These are phyloP conservation scores for Gryganskiella cystojenkinii DNA, from an alignment of 192 early-diverging fungal genomes.

Conservation along the genomic window DNA sequence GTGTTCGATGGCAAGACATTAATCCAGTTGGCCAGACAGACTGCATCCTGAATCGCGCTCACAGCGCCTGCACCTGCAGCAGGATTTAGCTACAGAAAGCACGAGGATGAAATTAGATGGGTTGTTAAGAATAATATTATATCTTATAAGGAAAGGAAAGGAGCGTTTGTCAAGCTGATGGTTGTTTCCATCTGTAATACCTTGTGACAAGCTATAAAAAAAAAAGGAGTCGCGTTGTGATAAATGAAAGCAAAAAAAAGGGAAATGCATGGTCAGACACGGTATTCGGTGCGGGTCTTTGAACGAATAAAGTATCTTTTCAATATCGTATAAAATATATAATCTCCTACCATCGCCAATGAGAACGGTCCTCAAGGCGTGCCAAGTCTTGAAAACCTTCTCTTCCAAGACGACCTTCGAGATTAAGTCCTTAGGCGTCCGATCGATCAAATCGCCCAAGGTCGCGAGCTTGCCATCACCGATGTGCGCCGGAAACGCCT, in stretches of 20 bases:
- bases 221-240: neutral
- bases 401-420: constrained; percentile 23
- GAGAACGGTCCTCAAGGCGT: neutral
- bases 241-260: neutral
- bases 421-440: neutral
- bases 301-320: neutral
- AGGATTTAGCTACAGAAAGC: neutral
- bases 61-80: constrained; percentile 6
- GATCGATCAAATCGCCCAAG: constrained; percentile 8
- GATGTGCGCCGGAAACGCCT: neutral
- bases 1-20: neutral
- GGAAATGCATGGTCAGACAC: neutral
- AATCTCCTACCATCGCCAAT: constrained; percentile 6
- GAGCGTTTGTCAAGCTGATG: too few species aligned
- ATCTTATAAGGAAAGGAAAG: too few species aligned
- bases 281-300: neutral
- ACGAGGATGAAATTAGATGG: too few species aligned
- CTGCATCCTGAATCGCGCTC: constrained; percentile 4
- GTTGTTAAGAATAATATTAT: too few species aligned
- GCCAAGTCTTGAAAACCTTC: constrained; percentile 21
- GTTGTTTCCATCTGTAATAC: too few species aligned
- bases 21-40: constrained; percentile 7
- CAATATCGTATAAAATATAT: too few species aligned
- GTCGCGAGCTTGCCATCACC: neutral
- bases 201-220: too few species aligned